Conservation (phyloP, 2,329 filamentous ascomycete species). For the Zasmidium citrigriseum region DNA sequence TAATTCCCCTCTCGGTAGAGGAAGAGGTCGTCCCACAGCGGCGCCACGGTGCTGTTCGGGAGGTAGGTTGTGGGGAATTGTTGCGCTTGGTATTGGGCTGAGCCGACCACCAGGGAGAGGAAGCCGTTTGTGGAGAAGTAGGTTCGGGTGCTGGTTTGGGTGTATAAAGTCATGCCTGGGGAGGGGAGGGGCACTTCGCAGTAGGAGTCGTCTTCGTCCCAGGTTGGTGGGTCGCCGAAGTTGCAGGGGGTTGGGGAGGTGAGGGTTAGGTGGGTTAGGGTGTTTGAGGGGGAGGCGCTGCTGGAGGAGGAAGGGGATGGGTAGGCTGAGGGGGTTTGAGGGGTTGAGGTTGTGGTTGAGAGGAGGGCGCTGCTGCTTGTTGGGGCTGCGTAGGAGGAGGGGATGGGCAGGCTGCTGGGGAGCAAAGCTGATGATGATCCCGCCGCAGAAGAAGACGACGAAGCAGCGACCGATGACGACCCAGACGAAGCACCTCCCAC, state of each 20-base stretch:
- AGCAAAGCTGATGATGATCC: not conserved
- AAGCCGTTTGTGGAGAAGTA: conserved; percentile 35
- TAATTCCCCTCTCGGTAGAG: conserved; percentile 19
- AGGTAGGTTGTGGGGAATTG: conserved; percentile 27
- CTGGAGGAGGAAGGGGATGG: conserved; percentile 5
- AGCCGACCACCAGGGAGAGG: conserved; percentile 31
- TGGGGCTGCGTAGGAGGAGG: not conserved
- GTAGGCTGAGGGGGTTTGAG: conserved; percentile 3
- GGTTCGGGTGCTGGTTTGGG: conserved; percentile 15
- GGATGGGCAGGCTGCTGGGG: not conserved
- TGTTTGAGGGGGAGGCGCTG: conserved; percentile 13
- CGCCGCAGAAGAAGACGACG: conserved; percentile 5
- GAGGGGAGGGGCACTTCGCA: conserved; percentile 35
- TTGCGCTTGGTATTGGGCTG: conserved; percentile 25
- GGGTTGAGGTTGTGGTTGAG: conserved; percentile 2
- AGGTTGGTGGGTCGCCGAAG: conserved; percentile 32
- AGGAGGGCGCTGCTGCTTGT: not conserved
- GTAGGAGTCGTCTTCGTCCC: conserved; percentile 36
- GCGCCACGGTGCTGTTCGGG: conserved; percentile 30
- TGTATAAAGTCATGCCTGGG: conserved; percentile 29
- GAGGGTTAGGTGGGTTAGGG: conserved; percentile 27
- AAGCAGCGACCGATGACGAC: not conserved
- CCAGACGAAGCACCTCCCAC: not conserved
- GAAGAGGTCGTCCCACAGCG: conserved; percentile 38
- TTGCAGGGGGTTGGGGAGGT: conserved; percentile 31